phyloP scores from a whole-genome alignment of 2,329 filamentous ascomycete species.

The Talaromyces marneffei region DNA sequence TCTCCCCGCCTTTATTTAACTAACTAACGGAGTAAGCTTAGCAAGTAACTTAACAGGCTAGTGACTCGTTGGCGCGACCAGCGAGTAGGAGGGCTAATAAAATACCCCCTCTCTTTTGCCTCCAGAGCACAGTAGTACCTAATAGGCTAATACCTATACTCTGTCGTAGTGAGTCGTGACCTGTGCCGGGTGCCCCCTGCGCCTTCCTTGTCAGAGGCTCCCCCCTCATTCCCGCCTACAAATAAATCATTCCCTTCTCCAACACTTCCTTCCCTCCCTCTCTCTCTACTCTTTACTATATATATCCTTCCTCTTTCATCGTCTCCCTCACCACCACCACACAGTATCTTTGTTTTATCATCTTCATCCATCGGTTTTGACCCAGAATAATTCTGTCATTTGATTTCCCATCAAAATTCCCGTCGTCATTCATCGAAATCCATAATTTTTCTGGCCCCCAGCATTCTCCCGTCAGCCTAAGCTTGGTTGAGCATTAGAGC shows the following conservation, averaged over 20 bases:
- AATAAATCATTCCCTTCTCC: background rate
- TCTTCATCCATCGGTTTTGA: background rate
- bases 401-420: background rate
- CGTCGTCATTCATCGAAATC: background rate
- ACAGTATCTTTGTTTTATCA: background rate
- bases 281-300: background rate
- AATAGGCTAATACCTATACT: too few species aligned
- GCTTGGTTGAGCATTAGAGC: background rate
- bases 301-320: background rate
- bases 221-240: background rate
- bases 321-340: background rate
- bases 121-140: too few species aligned
- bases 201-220: background rate
- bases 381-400: background rate
- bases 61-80: background rate
- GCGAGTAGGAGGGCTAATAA: background rate
- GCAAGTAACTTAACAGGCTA: background rate
- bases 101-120: background rate
- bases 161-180: too few species aligned
- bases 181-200: background rate
- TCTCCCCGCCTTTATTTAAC: constrained; percentile 9
- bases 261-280: background rate
- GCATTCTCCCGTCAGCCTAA: background rate
- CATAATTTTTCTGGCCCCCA: background rate
- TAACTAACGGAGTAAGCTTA: background rate